Evolutionary conservation across 2,329 filamentous ascomycete genomes (phyloP).

Genomic region (Colletotrichum sp.): DNA sequence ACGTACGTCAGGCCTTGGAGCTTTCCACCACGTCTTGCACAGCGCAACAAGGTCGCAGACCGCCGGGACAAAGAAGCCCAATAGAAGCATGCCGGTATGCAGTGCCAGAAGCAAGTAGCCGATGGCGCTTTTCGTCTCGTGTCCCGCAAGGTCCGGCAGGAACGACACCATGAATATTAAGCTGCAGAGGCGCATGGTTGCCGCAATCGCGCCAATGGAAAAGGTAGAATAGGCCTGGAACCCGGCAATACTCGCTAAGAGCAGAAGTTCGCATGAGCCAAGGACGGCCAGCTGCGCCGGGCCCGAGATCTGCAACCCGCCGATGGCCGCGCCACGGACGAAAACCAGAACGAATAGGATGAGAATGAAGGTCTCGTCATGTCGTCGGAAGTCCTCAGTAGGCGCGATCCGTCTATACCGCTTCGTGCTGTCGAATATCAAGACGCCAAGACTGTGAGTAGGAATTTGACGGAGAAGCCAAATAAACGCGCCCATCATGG

Average conservation of each 20-base stretch:
- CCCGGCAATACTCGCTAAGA: conserved; percentile 44
- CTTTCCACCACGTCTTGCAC: not conserved
- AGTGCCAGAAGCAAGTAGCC: conserved; percentile 72
- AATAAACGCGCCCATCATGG: conserved; percentile 28
- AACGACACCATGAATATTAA: conserved; percentile 46
- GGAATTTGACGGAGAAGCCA: conserved; percentile 32
- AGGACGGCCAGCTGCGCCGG: conserved; percentile 73
- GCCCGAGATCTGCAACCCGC: conserved; percentile 60
- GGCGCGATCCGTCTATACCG: conserved; percentile 67
- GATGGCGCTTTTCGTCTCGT: conserved; percentile 68
- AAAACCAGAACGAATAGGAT: conserved; percentile 69
- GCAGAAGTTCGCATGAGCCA: conserved; percentile 72
- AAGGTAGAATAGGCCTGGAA: conserved; percentile 18
- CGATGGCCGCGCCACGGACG: conserved; percentile 70
- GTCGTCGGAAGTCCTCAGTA: conserved; percentile 48
- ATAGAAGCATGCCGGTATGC: conserved; percentile 69
- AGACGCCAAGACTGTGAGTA: conserved; percentile 31
- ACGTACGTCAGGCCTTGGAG: conserved; percentile 21
- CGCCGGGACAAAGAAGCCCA: conserved; percentile 72
- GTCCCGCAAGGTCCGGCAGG: conserved; percentile 65
- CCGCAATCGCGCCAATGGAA: conserved; percentile 14
- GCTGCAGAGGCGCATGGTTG: conserved; percentile 55
- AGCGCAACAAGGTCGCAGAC: conserved; percentile 30
- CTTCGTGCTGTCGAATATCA: conserved; percentile 59
- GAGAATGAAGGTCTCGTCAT: conserved; percentile 54